Conservation (phyloP, 768 basidiomycete genomes). For the Harrya chromipes region DNA sequence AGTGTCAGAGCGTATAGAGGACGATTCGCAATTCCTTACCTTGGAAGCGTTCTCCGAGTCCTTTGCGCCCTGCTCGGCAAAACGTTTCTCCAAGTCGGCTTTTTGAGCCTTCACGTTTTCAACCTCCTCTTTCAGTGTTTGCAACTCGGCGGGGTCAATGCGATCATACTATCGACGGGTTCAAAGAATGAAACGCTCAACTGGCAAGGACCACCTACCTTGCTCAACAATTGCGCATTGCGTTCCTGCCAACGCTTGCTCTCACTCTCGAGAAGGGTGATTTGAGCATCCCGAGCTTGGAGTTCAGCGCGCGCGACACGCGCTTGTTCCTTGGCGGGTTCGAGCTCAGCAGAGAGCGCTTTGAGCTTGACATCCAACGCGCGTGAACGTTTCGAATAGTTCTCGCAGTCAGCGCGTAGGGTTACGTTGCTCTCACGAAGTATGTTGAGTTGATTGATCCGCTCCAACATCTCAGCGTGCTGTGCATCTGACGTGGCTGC, state of each 20-base stretch:
- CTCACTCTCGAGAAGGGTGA: slow-evolving; percentile 71
- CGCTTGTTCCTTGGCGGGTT: slow-evolving; percentile 71
- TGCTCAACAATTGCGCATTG: slow-evolving; percentile 74
- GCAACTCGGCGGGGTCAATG: slow-evolving; percentile 82
- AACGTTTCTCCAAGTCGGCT: slow-evolving; percentile 31
- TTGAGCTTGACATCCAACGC: slow-evolving; percentile 66
- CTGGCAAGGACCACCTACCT: slow-evolving; percentile 44
- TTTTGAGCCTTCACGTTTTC: slow-evolving; percentile 47
- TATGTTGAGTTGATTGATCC: slow-evolving; percentile 84
- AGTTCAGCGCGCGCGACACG: slow-evolving; percentile 68
- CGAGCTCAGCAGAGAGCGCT: slow-evolving; percentile 56
- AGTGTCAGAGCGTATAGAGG: background rate
- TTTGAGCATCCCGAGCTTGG: slow-evolving; percentile 63
- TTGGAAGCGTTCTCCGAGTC: slow-evolving; percentile 27
- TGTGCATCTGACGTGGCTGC: slow-evolving; percentile 70
- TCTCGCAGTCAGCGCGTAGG: slow-evolving; percentile 72
- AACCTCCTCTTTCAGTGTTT: slow-evolving; percentile 73
- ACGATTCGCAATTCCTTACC: slow-evolving; percentile 22
- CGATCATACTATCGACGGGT: slow-evolving; percentile 65
- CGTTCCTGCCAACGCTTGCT: slow-evolving; percentile 82
- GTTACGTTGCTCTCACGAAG: slow-evolving; percentile 87
- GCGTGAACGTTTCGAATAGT: slow-evolving; percentile 61
- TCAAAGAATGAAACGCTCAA: background rate
- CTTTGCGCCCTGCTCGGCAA: slow-evolving; percentile 31
- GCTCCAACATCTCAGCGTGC: slow-evolving; percentile 79